A percentile compares a stretch with the other conserved stretches of the same genome.
phyloP scores from a whole-genome alignment of 805 yeast species.

The Candida michaelii region DNA sequence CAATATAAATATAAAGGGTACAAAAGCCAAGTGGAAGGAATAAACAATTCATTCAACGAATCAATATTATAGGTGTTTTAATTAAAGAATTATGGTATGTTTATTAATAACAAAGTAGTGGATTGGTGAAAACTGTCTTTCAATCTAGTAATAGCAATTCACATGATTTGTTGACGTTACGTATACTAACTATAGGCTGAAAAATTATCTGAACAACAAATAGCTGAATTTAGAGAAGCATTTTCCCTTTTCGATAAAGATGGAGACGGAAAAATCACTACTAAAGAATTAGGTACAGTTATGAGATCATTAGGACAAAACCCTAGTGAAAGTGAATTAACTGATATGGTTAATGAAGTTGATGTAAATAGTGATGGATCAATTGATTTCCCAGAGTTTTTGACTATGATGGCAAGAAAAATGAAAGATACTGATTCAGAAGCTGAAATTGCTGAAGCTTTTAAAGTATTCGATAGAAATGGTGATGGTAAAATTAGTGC shows the following conservation, averaged over 20 bases:
- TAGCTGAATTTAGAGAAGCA: slow-evolving; percentile 96
- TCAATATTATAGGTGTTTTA: not conserved
- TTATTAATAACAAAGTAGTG: too few relatives aligned
- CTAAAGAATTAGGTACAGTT: slow-evolving; percentile 94
- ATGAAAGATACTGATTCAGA: slow-evolving; percentile 96
- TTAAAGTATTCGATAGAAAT: slow-evolving; percentile 94
- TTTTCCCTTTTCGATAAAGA: slow-evolving; percentile 96
- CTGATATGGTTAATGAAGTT: slow-evolving; percentile 96
- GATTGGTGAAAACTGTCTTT: too few relatives aligned
- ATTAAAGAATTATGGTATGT: slow-evolving; percentile 5
- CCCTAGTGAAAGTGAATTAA: slow-evolving; percentile 93
- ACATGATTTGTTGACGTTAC: not conserved
- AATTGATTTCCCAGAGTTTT: slow-evolving; percentile 48
- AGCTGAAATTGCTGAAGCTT: slow-evolving; percentile 96
- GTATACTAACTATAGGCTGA: slow-evolving; percentile 53
- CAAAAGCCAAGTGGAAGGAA: not conserved
- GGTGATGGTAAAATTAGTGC: slow-evolving; percentile 97
- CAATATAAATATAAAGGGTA: slow-evolving; percentile 1
- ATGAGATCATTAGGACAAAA: slow-evolving; percentile 99
- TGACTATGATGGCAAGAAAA: slow-evolving; percentile 54
- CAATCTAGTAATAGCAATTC: not conserved
- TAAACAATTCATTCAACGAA: not conserved
- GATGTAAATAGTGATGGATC: slow-evolving; percentile 92
- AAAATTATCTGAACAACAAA: slow-evolving; percentile 92
- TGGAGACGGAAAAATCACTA: slow-evolving; percentile 94